Base-by-base conservation (phyloP, 2,329 filamentous ascomycete species). In the Penicillium sp. region DNA sequence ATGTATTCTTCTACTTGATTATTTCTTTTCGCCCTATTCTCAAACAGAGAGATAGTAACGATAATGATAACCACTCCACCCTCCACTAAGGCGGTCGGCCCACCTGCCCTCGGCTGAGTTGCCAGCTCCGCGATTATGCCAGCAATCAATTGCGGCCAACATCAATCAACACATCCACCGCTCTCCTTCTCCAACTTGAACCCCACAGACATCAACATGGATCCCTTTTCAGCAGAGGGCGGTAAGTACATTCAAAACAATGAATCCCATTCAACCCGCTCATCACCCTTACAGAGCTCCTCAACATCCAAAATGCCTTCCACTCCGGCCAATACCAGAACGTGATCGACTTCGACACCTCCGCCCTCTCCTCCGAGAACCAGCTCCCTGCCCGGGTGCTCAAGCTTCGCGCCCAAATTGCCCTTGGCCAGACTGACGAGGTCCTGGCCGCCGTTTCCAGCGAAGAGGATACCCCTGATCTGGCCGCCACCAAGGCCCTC, bases 311-410 rank as follows among this genome's bases (percentile, higher is more conserved):
- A 77, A 86, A 82, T 67, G 83, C 84, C 71, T 87, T 86, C 77
- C 81, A 86, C 75, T 83, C 85, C 74, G 92, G 90, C 71, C 92
- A 96, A 80, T 96, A 91, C 82, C 84, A 90, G 70, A 82, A 88
- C 70, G 92, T 95, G 60, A 76, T 95, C 75, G 88, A 94, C 78
- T 96, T 92, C 77, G 89, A 95, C 75, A 88, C 87, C 39, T 86
- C 88, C 5, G 81, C 87, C 55, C 88, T 97, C 69, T 94, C 90
- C 40, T 65, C 87, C 60, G 86, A 89, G 67, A 97, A 97, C 77
- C 81, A 82, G 43, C 81, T 92, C 13, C 85, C 91, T 37, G 89
- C 90, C 36, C 87, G 87, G 54, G 79, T 96, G 40, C 85, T 97
- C 52, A 82, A 88, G 71, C 85, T 93, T 60, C 90, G 94, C 71